Conservation (phyloP, 306 rosid genomes). For the Corylus americana region DNA sequence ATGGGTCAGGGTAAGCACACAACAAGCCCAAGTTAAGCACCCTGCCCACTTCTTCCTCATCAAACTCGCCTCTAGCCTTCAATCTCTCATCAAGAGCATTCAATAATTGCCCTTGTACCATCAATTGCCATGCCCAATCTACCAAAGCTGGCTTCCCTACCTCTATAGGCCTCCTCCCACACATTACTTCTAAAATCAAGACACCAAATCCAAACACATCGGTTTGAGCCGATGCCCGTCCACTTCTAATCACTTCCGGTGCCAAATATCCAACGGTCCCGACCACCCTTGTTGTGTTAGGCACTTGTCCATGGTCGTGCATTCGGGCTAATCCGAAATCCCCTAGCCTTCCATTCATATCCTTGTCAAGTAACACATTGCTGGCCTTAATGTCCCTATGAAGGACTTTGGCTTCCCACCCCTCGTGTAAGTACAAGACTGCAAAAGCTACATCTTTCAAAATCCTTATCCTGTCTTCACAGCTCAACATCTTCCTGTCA, state of each 20-base stretch:
- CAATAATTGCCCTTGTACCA: constrained; percentile 45
- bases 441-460: constrained; percentile 74
- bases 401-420: constrained; percentile 76
- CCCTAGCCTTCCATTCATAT: constrained; percentile 78
- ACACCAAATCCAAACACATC: constrained; percentile 81
- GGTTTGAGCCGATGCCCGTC: constrained; percentile 66
- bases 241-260: constrained; percentile 65
- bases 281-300: constrained; percentile 65
- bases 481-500: constrained; percentile 44
- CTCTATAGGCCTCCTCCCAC: constrained; percentile 86
- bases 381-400: constrained; percentile 92
- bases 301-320: constrained; percentile 62
- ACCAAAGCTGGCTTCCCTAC: constrained; percentile 62
- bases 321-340: constrained; percentile 85
- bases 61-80: constrained; percentile 40
- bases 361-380: constrained; percentile 77
- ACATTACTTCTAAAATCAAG: constrained; percentile 72
- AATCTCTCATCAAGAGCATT: constrained; percentile 59
- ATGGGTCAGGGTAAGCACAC: constrained; percentile 71
- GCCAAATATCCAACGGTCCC: constrained; percentile 88
- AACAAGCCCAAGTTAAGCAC: constrained; percentile 73
- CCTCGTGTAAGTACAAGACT: constrained; percentile 79
- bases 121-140: constrained; percentile 61
- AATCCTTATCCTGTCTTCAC: constrained; percentile 57
- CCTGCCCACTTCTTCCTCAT: constrained; percentile 52